phyloP scores from a whole-genome alignment of 2,329 filamentous ascomycete species.

The Hymenoscyphus infarciens region DNA sequence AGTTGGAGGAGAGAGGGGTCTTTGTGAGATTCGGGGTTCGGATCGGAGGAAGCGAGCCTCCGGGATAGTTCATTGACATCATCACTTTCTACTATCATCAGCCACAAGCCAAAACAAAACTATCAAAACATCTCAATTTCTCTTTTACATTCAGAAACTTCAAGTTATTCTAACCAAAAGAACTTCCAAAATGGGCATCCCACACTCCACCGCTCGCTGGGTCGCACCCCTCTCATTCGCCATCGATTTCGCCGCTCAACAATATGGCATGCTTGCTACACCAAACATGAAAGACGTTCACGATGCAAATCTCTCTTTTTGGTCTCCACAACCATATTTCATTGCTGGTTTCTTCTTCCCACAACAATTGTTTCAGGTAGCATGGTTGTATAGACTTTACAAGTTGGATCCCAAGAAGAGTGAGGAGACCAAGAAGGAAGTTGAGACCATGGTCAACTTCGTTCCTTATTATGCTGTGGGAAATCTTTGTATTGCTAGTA shows the following conservation, averaged over 20 bases:
- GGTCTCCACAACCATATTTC: slow-evolving; percentile 55
- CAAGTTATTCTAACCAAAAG: not conserved
- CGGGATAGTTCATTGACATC: slow-evolving; percentile 12
- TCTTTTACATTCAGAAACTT: not conserved
- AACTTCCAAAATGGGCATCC: slow-evolving; percentile 45
- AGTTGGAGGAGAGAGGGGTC: no score
- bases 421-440: slow-evolving; percentile 39
- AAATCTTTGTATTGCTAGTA: slow-evolving; percentile 56
- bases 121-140: not conserved
- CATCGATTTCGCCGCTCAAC: slow-evolving; percentile 55
- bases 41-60: not conserved
- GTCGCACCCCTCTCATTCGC: slow-evolving; percentile 52
- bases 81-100: slow-evolving; percentile 1
- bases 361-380: slow-evolving; percentile 55
- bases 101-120: not conserved
- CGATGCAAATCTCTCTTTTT: slow-evolving; percentile 55
- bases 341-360: slow-evolving; percentile 60
- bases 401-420: slow-evolving; percentile 42
- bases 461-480: slow-evolving; percentile 54
- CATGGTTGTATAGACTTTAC: slow-evolving; percentile 55
- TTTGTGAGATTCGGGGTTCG: not conserved
- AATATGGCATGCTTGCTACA: slow-evolving; percentile 53
- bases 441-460: slow-evolving; percentile 49
- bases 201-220: slow-evolving; percentile 50
- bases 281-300: slow-evolving; percentile 60